Percentiles rank a stretch among this genome's conserved stretches.
These are phyloP conservation scores for Phytophthora sp. DNA, from an alignment of 352 stramenopile genomes.

Conservation along the genomic window DNA sequence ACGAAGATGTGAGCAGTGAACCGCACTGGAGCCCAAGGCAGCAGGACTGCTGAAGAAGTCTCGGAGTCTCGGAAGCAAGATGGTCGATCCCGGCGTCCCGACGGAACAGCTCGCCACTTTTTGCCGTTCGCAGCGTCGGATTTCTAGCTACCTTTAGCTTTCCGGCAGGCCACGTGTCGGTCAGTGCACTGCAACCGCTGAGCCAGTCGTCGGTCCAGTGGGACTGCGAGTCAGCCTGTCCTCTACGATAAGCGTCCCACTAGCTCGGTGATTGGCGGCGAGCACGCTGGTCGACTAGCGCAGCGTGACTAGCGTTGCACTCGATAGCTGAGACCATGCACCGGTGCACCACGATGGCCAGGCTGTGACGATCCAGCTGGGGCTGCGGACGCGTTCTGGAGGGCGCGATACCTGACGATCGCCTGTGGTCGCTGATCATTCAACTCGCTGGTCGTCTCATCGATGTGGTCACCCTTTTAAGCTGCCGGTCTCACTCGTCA, in stretches of 20 bases:
- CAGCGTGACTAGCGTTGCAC: constrained; percentile 15
- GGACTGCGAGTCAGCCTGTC: constrained; percentile 11
- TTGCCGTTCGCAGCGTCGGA: no score
- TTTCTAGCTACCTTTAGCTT: not conserved
- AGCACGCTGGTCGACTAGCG: constrained; percentile 21
- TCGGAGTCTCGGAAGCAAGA: no score
- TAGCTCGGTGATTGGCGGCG: constrained; percentile 1
- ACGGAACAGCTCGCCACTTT: no score
- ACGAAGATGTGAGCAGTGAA: no score
- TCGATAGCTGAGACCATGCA: constrained; percentile 13
- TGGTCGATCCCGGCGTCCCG: no score
- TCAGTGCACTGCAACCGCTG: constrained; percentile 10
- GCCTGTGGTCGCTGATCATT: constrained; percentile 6
- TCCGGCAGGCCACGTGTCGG: constrained; percentile 1
- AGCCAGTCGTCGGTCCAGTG: no score
- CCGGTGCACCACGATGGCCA: constrained; percentile 1
- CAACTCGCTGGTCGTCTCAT: not conserved
- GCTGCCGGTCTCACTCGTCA: constrained; percentile 14
- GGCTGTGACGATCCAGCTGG: constrained; percentile 8
- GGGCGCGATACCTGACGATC: no score
- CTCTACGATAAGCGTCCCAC: constrained; percentile 11
- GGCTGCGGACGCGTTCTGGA: not conserved
- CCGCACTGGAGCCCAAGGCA: no score
- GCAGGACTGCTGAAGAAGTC: no score
- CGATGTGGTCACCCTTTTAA: not conserved